Percentiles rank a stretch among this genome's conserved stretches.
These are phyloP conservation scores for Solanum acaule DNA, from an alignment of 257 asterid species.

Conservation along the genomic window DNA sequence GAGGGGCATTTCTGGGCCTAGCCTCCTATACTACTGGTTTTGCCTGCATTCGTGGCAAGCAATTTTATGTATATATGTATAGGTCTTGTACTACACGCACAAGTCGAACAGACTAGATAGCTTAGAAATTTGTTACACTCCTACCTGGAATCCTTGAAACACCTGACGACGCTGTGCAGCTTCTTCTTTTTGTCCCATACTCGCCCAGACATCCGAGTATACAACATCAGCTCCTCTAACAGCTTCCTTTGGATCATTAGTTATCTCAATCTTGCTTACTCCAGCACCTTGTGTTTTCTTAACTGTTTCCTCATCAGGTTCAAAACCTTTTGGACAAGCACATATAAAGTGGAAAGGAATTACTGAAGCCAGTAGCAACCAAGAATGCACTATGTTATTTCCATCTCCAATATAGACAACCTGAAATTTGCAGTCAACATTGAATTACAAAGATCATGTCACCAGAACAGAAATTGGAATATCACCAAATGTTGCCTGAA, in stretches of 20 bases:
- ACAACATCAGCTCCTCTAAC: conserved; percentile 92
- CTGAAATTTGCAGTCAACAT: conserved; percentile 21
- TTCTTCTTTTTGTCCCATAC: conserved; percentile 99
- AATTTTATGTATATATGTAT: neutral
- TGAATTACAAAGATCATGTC: neutral
- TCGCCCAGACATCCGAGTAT: conserved; percentile 97
- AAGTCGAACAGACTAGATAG: neutral
- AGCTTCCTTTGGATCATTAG: conserved; percentile 79
- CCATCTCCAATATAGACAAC: conserved; percentile 98
- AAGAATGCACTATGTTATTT: conserved; percentile 92
- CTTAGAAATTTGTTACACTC: neutral
- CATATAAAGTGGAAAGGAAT: conserved; percentile 92
- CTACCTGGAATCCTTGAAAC: conserved; percentile 92
- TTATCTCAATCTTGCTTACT: conserved; percentile 75
- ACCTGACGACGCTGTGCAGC: conserved; percentile 80
- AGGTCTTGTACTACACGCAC: neutral
- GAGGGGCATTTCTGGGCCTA: neutral
- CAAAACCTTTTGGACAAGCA: conserved; percentile 85
- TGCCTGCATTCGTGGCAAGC: neutral
- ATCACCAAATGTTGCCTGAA: neutral
- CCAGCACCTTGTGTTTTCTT: conserved; percentile 64
- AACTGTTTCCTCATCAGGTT: conserved; percentile 67
- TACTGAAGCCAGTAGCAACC: conserved; percentile 76
- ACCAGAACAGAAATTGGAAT: neutral
- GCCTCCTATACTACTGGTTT: neutral